phyloP scores from a whole-genome alignment of 73 alveolate genomes.

The Symbiodinium pilosum region DNA sequence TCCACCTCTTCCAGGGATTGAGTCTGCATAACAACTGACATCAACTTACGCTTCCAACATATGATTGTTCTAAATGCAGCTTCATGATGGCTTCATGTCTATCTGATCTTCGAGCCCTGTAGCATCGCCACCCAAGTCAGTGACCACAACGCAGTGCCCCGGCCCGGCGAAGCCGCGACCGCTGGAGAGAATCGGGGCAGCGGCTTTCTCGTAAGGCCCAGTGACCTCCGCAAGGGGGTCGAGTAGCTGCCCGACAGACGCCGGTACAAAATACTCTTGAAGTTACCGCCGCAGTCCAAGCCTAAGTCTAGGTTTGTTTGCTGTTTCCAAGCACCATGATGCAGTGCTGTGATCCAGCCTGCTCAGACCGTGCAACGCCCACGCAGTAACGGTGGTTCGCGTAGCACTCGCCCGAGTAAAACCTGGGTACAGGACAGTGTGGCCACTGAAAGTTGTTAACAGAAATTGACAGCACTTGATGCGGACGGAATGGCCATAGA shows the following conservation, averaged over 20 bases:
- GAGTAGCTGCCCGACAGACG: no score
- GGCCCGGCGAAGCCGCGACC: constrained; percentile 91
- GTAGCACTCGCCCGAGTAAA: constrained; percentile 79
- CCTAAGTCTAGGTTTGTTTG: no score
- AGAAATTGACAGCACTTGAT: neutral
- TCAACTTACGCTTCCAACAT: no score
- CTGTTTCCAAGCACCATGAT: no score
- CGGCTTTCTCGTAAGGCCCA: constrained; percentile 46
- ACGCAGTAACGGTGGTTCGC: constrained; percentile 75
- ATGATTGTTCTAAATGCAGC: no score
- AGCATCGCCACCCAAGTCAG: constrained; percentile 32
- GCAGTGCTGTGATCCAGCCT: neutral
- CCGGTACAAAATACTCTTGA: no score
- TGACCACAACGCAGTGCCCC: constrained; percentile 70
- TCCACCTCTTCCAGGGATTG: no score
- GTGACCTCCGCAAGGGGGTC: constrained; percentile 2
- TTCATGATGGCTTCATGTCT: no score
- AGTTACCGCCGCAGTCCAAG: no score
- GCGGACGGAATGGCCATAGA: neutral
- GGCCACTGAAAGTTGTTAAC: neutral
- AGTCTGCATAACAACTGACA: neutral
- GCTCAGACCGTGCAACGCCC: constrained; percentile 56
- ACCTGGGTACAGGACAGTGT: neutral
- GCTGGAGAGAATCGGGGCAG: constrained; percentile 45
- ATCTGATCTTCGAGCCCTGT: no score